Evolutionary conservation across 257 asterid species (phyloP), one percentile per base, ranked within the genome.

Genomic region (Plantago major): DNA sequence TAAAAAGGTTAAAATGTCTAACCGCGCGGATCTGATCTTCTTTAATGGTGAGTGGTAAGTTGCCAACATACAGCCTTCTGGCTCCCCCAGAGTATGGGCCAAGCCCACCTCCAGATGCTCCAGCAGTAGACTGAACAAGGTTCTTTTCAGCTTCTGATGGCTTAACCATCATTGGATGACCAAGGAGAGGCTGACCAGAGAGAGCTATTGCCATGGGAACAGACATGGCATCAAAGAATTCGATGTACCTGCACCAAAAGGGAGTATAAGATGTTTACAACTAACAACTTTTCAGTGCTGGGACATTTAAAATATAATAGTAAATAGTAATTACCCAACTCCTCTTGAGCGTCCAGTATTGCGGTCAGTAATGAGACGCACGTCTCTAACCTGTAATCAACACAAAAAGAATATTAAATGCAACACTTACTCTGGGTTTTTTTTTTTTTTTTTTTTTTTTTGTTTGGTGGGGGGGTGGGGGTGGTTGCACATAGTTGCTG

Each of bases 91-190:
- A 70, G 60, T 73, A 73, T 59, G 81, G 73, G 43, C 84, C 79
- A 57, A 73, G 72, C 46, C n/a, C n/a, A n/a, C 78, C 74, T 38
- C 81, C 85, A 6, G 79, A 46, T 50, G 65, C 71, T 15, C 60
- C 81, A 45, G 85, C 17, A 14, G 88, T 81, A 14, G 95, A 71
- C 75, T 77, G 91, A 71, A 83, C 82, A 63, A 83, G 91, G 75
- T 83, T 86, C 81, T 86, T 83, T 74, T 86, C 95, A 47, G 95
- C 95, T 73, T 86, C 95, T 17, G 91, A 86, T 13, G 91, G 89
- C 60, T 86, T 86, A 56, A 86, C 95, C 91, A 81, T 86, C 69
- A 83, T 84, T 5, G 91, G 84, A 43, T 65, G 79, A 58, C 95
- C 91, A 47, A 79, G 84, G 69, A 86, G 83, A 30, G 65, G 89